Base-by-base conservation (phyloP, 2,329 filamentous ascomycete species). In the Pseudogymnoascus sp. region DNA sequence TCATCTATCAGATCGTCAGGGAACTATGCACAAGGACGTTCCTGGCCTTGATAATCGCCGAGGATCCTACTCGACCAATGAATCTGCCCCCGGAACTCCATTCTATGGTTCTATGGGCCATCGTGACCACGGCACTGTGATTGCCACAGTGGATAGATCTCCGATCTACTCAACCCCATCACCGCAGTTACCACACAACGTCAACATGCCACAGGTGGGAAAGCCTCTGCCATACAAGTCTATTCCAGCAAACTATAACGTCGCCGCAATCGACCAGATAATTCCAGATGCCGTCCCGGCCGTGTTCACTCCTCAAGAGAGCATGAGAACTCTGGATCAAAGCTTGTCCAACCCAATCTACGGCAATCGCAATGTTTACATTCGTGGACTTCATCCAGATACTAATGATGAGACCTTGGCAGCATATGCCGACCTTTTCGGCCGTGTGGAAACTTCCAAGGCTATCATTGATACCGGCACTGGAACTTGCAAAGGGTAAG, bases 281-380 rank as follows among this genome's bases (percentile, higher is more conserved):
- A 89, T 99, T 66, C 94, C 94, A 18, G 83, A 84, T 66, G 93
- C 94, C 60, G 92, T 99, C 53, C 93, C 93, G 14, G 93, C 94
- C 5, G 87, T 92, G 67, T 92, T 90, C 72, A 92, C 89, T 63
- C 91, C 91, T 28, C 88, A 87, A 23, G 92, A 93, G 63, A 90
- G 89, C 70, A 85, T 90, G 78, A 90, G 96, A 81, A 92, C 90
- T 44, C 84, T 97, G 28, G 93, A 96, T 67, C 92, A 96, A 75
- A 96, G 92, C 72, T 81, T 99, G 59, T 91, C 96, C 77, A 97
- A 97, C 72, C 89, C 92, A 64, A 94, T 87, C 64, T 79, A 90
- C 59, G 92, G 92, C 50, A 96, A 97, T 73, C 94, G 92, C 67
- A 99, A 99, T 72, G 93, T 99, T 67, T 99, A 99, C 79, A 97